Evolutionary conservation across 305 asterid genomes (phyloP).

Genomic region (Ilex paraguariensis): DNA sequence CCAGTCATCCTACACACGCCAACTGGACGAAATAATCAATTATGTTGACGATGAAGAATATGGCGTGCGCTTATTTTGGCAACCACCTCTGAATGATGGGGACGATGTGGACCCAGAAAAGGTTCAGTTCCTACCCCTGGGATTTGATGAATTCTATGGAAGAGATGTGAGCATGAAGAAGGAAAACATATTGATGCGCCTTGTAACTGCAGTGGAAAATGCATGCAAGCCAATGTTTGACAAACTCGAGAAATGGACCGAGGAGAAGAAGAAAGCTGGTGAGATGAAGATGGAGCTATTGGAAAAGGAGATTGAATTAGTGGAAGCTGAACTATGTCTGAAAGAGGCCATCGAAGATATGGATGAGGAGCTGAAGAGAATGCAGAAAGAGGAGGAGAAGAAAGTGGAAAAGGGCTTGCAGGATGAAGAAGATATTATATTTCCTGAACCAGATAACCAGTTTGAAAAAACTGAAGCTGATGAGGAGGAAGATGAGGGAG

Average conservation of each 20-base stretch:
- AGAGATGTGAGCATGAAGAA: constrained; percentile 22
- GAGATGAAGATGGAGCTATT: constrained; percentile 41
- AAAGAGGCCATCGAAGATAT: constrained; percentile 72
- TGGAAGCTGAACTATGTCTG: constrained; percentile 68
- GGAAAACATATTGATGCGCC: constrained; percentile 32
- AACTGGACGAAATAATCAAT: constrained; percentile 82
- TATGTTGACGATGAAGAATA: constrained; percentile 85
- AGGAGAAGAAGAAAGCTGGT: constrained; percentile 52
- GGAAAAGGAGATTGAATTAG: constrained; percentile 53
- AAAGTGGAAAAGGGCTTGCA: constrained; percentile 40
- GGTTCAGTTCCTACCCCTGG: constrained; percentile 69
- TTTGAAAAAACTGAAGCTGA: constrained; percentile 27
- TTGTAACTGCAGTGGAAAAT: constrained; percentile 35
- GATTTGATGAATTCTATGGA: constrained; percentile 85
- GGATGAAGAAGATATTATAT: constrained; percentile 33
- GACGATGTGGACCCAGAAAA: constrained; percentile 52
- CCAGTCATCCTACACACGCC: constrained; percentile 88
- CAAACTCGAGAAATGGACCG: constrained; percentile 52
- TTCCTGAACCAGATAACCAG: constrained; percentile 29
- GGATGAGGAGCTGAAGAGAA: constrained; percentile 54
- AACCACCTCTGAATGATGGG: constrained; percentile 55
- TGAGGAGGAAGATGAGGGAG: constrained; percentile 44
- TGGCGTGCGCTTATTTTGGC: constrained; percentile 85
- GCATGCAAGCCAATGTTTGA: constrained; percentile 31
- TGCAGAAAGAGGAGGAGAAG: constrained; percentile 79